Base-by-base conservation (phyloP, 768 basidiomycete species). In the Mycena rebaudengoi region DNA sequence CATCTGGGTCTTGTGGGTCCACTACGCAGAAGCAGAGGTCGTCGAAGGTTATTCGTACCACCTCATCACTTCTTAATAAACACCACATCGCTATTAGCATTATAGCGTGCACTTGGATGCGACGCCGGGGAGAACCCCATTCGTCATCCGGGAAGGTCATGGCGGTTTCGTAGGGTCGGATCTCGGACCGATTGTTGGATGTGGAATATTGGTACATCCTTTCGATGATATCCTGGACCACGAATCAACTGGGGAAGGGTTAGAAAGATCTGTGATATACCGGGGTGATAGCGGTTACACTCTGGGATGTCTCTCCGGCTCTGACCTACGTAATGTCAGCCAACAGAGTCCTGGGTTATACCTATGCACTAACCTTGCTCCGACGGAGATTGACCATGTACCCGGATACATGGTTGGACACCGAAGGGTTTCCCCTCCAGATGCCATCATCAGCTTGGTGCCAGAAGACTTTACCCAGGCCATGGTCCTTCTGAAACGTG, bases 41-140 rank as follows among this genome's bases (percentile, higher is more conserved):
- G 6, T 61, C 53, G 4, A 40, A 28, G 33, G 68, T 59, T 11
- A 71, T 68, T 26, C 65, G 64, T 32, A 71, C 64, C 1, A 64
- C 66, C 28, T 71, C 66, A 26, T 70, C 66, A 26, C 60, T 56
- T 8, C 61, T 66, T 7, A 71, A 62, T 6, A 71, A 32, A 28
- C 69, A 69, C 25, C 63, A 25, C 30, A 71, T 68, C 1, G 66
- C 43, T 1, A 68, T n/a, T 4, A 50, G n/a, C 48, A 50, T 50
- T 30, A 50, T 5, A 11, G 48, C 48, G 20, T 50, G 21, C 6
- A n/a, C 20, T 30, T 50, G 48, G n/a, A 50, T 20, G 5, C 48
- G 48, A 25, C 30, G 18, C 14, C 48, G 48, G 21, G 48, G 48
- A 8, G 48, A 50, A 5, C 28, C 48, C 48, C 48, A 50, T 5